These are phyloP conservation scores for Glycine soja DNA, from an alignment of 306 rosid species.

Conservation along the genomic window DNA sequence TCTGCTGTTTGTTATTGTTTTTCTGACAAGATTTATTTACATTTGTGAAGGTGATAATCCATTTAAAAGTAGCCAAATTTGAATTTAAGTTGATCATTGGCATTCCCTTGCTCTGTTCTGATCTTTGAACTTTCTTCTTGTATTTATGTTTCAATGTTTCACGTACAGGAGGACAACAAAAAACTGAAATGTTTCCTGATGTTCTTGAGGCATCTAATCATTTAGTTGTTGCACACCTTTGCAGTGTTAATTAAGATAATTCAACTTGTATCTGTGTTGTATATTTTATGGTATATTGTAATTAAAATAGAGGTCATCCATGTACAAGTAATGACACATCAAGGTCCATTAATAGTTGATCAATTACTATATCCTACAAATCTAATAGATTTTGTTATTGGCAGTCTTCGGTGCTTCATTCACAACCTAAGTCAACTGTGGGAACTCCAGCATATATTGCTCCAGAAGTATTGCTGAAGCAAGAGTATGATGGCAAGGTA, in stretches of 20 bases:
- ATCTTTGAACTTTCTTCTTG: neutral
- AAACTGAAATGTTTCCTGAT: neutral
- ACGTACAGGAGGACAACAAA: neutral
- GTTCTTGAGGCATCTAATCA: neutral
- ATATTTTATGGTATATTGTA: neutral
- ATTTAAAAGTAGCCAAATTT: neutral
- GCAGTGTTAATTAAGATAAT: neutral
- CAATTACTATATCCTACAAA: neutral
- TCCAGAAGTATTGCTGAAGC: conserved; percentile 88
- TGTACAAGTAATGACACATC: neutral
- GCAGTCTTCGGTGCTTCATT: conserved; percentile 95
- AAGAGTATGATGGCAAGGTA: conserved; percentile 97
- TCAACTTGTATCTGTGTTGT: neutral
- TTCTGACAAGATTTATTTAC: too few relatives aligned
- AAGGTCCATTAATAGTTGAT: neutral
- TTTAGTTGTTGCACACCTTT: neutral
- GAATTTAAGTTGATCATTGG: neutral
- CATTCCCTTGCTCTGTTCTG: neutral
- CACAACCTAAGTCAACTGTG: conserved; percentile 96
- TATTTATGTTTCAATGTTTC: too few relatives aligned
- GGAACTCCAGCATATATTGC: conserved; percentile 99
- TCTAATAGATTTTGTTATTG: neutral
- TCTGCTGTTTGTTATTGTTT: too few relatives aligned
- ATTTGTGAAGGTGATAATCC: too few relatives aligned
- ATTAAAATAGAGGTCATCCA: neutral